Evolutionary conservation across 495 filamentous ascomycete species (phyloP), one percentile per base, ranked within the genome.

Genomic region (Xanthoparmelia taractica): DNA sequence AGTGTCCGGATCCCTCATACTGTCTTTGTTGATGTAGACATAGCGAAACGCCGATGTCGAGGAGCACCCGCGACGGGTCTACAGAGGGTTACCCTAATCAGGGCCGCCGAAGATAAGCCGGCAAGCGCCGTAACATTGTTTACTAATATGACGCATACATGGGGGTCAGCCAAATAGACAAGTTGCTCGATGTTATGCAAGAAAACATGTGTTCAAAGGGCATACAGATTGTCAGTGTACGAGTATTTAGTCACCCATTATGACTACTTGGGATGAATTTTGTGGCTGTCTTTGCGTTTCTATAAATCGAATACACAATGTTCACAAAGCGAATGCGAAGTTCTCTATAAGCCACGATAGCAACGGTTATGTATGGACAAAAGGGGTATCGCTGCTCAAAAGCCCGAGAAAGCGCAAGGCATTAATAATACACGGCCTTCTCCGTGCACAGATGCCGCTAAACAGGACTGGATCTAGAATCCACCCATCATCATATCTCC

Each of bases 401-500:
- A 4, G 15, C 47, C 47, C 2, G 11, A 17, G 23, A 33, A 33
- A 17, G 13, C 48, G 15, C 25, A 15, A 4, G 17, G 23, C 41
- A 45, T 23, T 15, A n/a, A 29, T 15, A 52, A 12, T 17, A 31
- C 25, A 52, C n/a, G 27, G 27, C 15, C 27, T 36, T 10, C 48
- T 52, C 25, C 41, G n/a, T 31, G 27, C 27, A 48, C 43, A n/a
- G 20, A 23, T 23, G 4, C 7, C 8, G 43, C 17, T 18, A 43
- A 20, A 43, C 15, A 61, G 4, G 25, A 5, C 18, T n/a, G 13
- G 6, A 10, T 25, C 38, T 37, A 63, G 52, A 61, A 65, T 33
- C 57, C 58, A 18, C 58, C 63, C 34, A 47, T 40, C 38, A 64
- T 59, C 45, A 66, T 33, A 45, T 57, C 62, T 37, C 78, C 78